phyloP scores from a whole-genome alignment of 116 monocot species.

The Dioscorea cayenensis region DNA sequence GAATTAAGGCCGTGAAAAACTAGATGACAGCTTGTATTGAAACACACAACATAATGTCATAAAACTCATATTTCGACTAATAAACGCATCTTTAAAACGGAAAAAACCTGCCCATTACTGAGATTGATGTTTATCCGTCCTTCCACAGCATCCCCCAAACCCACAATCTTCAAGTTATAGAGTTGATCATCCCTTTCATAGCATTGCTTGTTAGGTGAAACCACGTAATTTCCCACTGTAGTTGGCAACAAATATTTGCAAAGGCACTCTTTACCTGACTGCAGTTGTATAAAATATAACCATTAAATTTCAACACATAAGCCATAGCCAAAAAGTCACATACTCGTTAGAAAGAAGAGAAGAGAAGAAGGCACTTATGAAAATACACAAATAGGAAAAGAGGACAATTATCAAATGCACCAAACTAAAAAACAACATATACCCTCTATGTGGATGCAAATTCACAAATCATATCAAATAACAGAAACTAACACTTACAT shows the following conservation, averaged over 20 bases:
- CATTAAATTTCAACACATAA: background rate
- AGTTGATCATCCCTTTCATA: constrained; percentile 5
- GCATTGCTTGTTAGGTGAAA: constrained; percentile 15
- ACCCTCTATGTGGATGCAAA: background rate
- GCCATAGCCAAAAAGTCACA: background rate
- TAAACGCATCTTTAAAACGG: background rate
- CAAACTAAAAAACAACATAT: background rate
- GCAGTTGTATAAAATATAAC: constrained; percentile 3
- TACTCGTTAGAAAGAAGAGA: background rate
- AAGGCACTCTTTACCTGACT: constrained; percentile 80
- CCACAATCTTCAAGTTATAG: constrained; percentile 47
- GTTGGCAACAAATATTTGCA: constrained; percentile 65
- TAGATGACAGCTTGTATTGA: too few species aligned
- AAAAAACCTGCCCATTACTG: constrained; percentile 58
- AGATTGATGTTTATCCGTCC: constrained; percentile 61
- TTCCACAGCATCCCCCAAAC: constrained; percentile 66
- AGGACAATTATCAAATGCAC: background rate
- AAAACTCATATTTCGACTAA: too few species aligned
- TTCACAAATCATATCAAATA: background rate
- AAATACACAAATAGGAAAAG: background rate
- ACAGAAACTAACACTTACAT: constrained; percentile 38
- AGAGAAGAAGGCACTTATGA: background rate
- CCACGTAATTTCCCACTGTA: constrained; percentile 22
- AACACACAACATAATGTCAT: too few species aligned
- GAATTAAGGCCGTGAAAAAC: too few species aligned